Percentiles rank a stretch among this genome's conserved stretches.
Conservation (phyloP, 345 rosid species). For the Salix arbutifolia region DNA sequence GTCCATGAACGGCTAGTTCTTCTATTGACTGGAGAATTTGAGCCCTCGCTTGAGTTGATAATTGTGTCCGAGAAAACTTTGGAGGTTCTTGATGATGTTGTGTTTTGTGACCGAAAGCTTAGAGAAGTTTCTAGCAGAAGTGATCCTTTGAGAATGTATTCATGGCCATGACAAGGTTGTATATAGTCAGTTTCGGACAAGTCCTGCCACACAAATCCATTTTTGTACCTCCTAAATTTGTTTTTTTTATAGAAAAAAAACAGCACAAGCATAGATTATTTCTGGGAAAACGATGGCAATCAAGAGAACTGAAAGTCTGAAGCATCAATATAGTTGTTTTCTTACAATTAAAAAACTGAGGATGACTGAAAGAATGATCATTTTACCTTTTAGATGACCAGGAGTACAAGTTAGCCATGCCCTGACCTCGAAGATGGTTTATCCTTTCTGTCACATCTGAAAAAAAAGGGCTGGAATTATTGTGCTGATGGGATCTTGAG, state of each 20-base stretch:
- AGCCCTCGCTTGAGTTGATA: conserved; percentile 23
- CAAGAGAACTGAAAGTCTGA: neutral
- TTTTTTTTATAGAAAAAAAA: neutral
- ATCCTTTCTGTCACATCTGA: conserved; percentile 17
- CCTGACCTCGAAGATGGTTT: conserved; percentile 20
- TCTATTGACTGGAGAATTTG: conserved; percentile 14
- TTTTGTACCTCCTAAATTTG: conserved; percentile 15
- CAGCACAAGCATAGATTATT: neutral
- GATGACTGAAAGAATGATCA: neutral
- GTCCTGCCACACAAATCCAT: conserved; percentile 23
- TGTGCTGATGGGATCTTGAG: neutral
- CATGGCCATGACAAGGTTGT: conserved; percentile 13
- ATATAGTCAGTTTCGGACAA: conserved; percentile 14
- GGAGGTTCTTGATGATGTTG: conserved; percentile 23
- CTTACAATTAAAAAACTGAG: neutral
- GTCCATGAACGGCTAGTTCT: conserved; percentile 20
- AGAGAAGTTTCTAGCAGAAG: neutral
- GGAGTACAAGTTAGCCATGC: conserved; percentile 16
- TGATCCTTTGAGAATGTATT: conserved; percentile 29
- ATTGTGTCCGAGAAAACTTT: conserved; percentile 25
- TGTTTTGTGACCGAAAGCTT: conserved; percentile 23
- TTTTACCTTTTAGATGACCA: conserved; percentile 22
- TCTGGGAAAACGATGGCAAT: neutral
- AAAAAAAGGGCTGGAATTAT: neutral
- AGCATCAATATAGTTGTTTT: neutral